Percentiles rank a stretch among this genome's conserved stretches.
phyloP scores from a whole-genome alignment of 148 eudicot genomes.

The Chenopodium berlandieri region DNA sequence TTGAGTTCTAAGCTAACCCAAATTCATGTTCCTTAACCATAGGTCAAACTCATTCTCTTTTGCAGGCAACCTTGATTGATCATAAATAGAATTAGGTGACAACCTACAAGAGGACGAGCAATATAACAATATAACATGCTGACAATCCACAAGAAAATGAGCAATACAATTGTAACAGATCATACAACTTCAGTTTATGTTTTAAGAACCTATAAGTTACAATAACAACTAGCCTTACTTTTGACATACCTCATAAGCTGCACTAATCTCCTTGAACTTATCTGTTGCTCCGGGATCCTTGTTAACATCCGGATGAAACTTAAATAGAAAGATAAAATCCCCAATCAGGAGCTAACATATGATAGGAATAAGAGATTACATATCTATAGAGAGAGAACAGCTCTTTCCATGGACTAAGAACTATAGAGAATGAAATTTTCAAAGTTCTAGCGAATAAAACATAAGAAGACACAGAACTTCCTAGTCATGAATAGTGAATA shows the following conservation, averaged over 20 bases:
- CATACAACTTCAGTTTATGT: not conserved
- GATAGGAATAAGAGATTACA: constrained; percentile 2
- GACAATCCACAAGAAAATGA: constrained; percentile 4
- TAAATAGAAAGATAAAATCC: constrained; percentile 26
- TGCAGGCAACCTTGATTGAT: not conserved
- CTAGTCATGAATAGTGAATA: no score
- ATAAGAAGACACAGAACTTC: no score
- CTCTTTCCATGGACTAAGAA: not conserved
- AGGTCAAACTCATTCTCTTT: not conserved
- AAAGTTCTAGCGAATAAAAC: no score
- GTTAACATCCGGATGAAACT: constrained; percentile 99
- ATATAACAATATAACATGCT: not conserved
- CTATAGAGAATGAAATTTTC: not conserved
- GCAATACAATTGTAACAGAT: not conserved
- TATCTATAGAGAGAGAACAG: not conserved
- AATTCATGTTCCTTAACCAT: not conserved
- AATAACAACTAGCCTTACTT: not conserved
- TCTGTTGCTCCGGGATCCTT: constrained; percentile 98
- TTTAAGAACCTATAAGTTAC: not conserved
- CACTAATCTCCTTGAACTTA: constrained; percentile 95
- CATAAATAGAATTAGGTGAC: not conserved
- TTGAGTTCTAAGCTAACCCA: not conserved
- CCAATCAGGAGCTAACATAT: constrained; percentile 22
- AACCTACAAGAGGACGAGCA: not conserved
- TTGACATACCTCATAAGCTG: constrained; percentile 89